phyloP scores from a whole-genome alignment of 371 early-diverging fungal species.

The Rhizopus microsporus region DNA sequence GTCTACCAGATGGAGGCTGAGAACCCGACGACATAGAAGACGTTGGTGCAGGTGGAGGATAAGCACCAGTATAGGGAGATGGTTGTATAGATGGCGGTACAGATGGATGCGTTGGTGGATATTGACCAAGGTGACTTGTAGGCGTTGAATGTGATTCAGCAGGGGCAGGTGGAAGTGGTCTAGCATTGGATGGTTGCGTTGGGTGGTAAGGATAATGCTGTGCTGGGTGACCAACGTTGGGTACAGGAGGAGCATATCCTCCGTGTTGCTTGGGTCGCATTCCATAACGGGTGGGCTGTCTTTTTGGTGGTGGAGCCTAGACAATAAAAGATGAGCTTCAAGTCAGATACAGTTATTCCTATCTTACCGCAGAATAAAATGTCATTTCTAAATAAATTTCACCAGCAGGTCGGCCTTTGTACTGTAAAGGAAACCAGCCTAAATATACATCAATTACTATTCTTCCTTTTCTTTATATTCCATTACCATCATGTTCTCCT shows the following conservation, averaged over 20 bases:
- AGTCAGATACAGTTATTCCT: background rate
- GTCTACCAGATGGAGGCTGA: conserved; percentile 15
- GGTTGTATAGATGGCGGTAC: conserved; percentile 11
- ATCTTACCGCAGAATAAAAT: conserved; percentile 57
- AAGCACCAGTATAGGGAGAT: conserved; percentile 11
- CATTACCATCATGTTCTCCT: conserved; percentile 69
- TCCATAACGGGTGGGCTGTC: conserved; percentile 43
- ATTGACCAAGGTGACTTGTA: conserved; percentile 11
- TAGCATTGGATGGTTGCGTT: conserved; percentile 1
- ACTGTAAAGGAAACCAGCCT: conserved; percentile 60
- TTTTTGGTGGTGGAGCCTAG: conserved; percentile 43
- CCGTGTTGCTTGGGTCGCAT: conserved; percentile 21
- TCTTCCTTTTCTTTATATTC: background rate
- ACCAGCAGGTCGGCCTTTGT: conserved; percentile 55
- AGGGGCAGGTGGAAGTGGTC: conserved; percentile 16
- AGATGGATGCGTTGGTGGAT: background rate
- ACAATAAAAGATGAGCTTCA: background rate
- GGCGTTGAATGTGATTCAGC: conserved; percentile 34
- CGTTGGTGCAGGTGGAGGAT: conserved; percentile 19
- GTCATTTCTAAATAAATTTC: conserved; percentile 60
- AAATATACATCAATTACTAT: conserved; percentile 4
- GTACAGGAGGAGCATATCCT: conserved; percentile 23
- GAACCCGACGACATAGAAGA: conserved; percentile 18
- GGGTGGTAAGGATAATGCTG: conserved; percentile 12
- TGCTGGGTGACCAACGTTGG: conserved; percentile 5